Percentiles rank a stretch among this genome's conserved stretches.
Conservation (phyloP, 768 basidiomycete species). For the Mycena latifolia region DNA sequence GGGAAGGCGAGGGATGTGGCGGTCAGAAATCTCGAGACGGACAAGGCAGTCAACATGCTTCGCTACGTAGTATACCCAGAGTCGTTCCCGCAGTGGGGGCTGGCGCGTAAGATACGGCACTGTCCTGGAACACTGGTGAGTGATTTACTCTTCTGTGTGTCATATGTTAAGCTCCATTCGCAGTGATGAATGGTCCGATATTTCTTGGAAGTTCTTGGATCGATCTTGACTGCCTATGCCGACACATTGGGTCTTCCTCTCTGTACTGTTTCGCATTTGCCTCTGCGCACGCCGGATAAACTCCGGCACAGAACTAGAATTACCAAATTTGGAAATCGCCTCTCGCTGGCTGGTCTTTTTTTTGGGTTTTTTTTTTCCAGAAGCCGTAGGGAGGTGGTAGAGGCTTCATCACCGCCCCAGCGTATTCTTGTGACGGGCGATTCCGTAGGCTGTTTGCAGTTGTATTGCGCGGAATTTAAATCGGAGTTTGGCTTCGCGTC, state of each 20-base stretch:
- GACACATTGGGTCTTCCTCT: no score
- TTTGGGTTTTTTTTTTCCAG: no score
- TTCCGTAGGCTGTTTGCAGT: neutral
- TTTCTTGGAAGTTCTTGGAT: constrained; percentile 9
- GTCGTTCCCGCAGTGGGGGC: constrained; percentile 28
- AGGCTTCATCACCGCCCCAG: no score
- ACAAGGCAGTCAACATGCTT: constrained; percentile 29
- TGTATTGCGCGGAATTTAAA: neutral
- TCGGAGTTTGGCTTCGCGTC: neutral
- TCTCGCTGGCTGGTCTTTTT: no score
- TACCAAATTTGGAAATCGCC: constrained; percentile 3
- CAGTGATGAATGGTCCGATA: constrained; percentile 1
- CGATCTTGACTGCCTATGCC: no score
- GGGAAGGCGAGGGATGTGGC: constrained; percentile 32
- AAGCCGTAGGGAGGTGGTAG: no score
- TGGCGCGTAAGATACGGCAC: constrained; percentile 1
- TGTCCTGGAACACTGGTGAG: constrained; percentile 5
- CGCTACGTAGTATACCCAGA: constrained; percentile 27
- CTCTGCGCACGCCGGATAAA: no score
- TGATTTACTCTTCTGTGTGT: neutral
- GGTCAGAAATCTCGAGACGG: constrained; percentile 9
- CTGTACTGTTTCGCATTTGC: neutral
- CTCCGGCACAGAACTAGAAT: neutral
- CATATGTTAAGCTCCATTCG: neutral
- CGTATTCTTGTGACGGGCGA: neutral